A percentile compares a stretch with the other conserved stretches of the same genome.
Conservation (phyloP, 2,329 filamentous ascomycete genomes). For the Xylariales sp. region DNA sequence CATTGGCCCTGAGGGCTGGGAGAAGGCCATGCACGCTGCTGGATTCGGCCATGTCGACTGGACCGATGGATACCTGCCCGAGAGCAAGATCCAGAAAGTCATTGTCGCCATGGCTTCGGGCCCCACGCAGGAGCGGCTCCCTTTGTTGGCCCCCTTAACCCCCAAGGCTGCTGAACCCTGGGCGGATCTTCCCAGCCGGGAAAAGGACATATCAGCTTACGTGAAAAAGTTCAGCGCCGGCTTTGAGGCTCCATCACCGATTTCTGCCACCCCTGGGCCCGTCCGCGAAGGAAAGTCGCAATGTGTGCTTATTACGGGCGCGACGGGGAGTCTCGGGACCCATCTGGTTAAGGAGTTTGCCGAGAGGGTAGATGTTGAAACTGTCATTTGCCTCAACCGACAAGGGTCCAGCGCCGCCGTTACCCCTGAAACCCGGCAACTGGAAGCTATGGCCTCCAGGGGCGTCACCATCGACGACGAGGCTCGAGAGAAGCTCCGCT, state of each 20-base stretch:
- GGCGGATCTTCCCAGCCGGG: too few species aligned
- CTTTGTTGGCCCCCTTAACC: too few species aligned
- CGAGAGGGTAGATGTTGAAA: constrained; percentile 19
- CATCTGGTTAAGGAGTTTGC: constrained; percentile 30
- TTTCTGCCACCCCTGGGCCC: too few species aligned
- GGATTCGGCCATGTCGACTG: constrained; percentile 27
- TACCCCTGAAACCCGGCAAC: constrained; percentile 13
- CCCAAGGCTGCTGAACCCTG: too few species aligned
- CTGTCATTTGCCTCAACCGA: constrained; percentile 43
- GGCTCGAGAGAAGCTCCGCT: constrained; percentile 30
- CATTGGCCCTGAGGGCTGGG: constrained; percentile 18
- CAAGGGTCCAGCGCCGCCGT: constrained; percentile 12
- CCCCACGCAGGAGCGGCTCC: too few species aligned
- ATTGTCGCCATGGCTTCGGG: constrained; percentile 22
- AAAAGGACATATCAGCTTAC: too few species aligned
- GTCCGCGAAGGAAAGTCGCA: too few species aligned
- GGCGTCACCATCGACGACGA: constrained; percentile 9
- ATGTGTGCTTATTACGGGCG: constrained; percentile 33
- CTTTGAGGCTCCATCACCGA: too few species aligned
- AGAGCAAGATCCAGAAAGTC: constrained; percentile 21
- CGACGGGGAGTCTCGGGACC: constrained; percentile 32
- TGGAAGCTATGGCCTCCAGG: constrained; percentile 11
- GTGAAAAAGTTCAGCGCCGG: too few species aligned
- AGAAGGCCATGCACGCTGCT: constrained; percentile 16
- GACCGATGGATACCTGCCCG: constrained; percentile 22